phyloP scores from a whole-genome alignment of 2,329 filamentous ascomycete genomes.

The Mollisia scopiformis region DNA sequence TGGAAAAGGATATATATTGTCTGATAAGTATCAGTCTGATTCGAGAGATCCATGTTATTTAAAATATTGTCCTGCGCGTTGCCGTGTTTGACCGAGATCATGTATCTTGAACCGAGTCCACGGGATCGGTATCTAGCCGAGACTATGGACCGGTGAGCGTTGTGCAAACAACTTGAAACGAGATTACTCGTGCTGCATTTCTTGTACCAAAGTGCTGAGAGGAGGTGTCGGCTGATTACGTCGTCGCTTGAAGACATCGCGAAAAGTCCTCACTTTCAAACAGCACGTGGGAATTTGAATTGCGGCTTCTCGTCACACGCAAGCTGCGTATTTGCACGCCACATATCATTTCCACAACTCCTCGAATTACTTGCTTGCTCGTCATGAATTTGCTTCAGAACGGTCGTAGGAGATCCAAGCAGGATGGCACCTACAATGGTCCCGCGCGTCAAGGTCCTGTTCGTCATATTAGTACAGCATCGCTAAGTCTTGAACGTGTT shows the following conservation, averaged over 20 bases:
- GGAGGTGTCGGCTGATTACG: background rate
- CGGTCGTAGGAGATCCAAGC: constrained; percentile 33
- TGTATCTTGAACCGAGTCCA: constrained; percentile 27
- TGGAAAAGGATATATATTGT: constrained; percentile 3
- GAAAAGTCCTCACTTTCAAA: background rate
- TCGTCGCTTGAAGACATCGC: background rate
- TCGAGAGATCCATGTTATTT: background rate
- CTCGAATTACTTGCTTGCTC: too few relatives aligned
- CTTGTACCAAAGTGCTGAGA: background rate
- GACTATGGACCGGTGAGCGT: constrained; percentile 18
- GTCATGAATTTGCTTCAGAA: constrained; percentile 25
- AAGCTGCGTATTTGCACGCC: constrained; percentile 22
- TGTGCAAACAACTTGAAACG: constrained; percentile 23
- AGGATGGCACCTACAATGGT: constrained; percentile 34
- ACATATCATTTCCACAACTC: background rate
- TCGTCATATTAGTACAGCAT: constrained; percentile 55
- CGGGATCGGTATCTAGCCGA: constrained; percentile 22
- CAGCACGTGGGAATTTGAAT: background rate
- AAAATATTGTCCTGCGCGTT: constrained; percentile 12
- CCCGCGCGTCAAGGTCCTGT: constrained; percentile 39
- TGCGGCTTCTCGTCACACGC: constrained; percentile 12
- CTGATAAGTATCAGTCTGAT: constrained; percentile 21
- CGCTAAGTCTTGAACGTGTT: constrained; percentile 66
- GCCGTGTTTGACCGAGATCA: constrained; percentile 13
- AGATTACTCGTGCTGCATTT: constrained; percentile 10